phyloP scores from a whole-genome alignment of 164 flowering plant species.

The grape (Vitis vinifera) region ASM3070453v1 NC_081820.1:20703001-20703500 shows the following conservation, averaged over 20 bases:
- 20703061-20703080: constrained; percentile 1
- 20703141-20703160: not conserved
- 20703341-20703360: constrained; percentile 8
- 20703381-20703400: constrained; percentile 35
- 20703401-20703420: constrained; percentile 39
- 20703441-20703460: constrained; percentile 64
- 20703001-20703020: no score
- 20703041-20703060: not conserved
- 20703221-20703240: constrained; percentile 19
- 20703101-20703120: constrained; percentile 13
- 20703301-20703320: constrained; percentile 19
- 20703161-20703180: constrained; percentile 6
- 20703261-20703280: constrained; percentile 8
- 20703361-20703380: constrained; percentile 13
- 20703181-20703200: not conserved
- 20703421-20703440: constrained; percentile 64
- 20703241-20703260: constrained; percentile 11
- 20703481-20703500: constrained; percentile 63
- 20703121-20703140: not conserved
- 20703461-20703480: constrained; percentile 72
- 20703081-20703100: not conserved
- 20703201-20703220: constrained; percentile 19
- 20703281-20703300: constrained; percentile 7
- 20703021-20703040: not conserved
- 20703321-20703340: constrained; percentile 31